Percentiles rank a stretch among this genome's conserved stretches.
These are phyloP conservation scores for Combretum micranthum DNA, from an alignment of 345 rosid species.

Conservation along the genomic window DNA sequence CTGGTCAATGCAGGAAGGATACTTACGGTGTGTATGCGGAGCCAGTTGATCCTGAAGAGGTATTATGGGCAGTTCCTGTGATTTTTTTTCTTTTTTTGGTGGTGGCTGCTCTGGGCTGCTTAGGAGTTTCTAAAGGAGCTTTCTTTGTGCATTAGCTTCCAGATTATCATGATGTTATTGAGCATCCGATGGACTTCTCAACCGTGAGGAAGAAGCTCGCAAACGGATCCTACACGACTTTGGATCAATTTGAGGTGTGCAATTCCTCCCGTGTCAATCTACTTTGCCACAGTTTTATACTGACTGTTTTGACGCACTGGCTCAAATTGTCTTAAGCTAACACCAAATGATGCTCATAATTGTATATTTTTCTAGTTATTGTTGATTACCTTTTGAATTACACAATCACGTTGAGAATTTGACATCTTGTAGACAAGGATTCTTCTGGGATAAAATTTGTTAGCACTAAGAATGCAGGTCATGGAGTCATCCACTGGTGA, in stretches of 20 bases:
- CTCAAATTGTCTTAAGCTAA: too few species aligned
- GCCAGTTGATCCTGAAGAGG: slow-evolving; percentile 96
- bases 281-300: slow-evolving; percentile 1
- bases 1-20: slow-evolving; percentile 65
- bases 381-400: too few species aligned
- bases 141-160: slow-evolving; percentile 54
- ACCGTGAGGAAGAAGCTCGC: slow-evolving; percentile 76
- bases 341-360: too few species aligned
- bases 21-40: slow-evolving; percentile 90
- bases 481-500: too few species aligned
- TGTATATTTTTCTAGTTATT: neutral
- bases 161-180: slow-evolving; percentile 70
- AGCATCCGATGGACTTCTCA: slow-evolving; percentile 81
- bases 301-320: neutral
- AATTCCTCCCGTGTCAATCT: slow-evolving; percentile 6
- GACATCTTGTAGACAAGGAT: too few species aligned
- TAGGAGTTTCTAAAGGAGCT: slow-evolving; percentile 1
- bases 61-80: slow-evolving; percentile 16
- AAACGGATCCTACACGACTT: slow-evolving; percentile 51
- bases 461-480: too few species aligned
- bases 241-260: slow-evolving; percentile 78
- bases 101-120: neutral
- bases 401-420: too few species aligned
- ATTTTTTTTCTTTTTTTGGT: neutral
- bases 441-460: too few species aligned